Conservation (phyloP, 768 basidiomycete genomes). For the Rhizopogon sp. region DNA sequence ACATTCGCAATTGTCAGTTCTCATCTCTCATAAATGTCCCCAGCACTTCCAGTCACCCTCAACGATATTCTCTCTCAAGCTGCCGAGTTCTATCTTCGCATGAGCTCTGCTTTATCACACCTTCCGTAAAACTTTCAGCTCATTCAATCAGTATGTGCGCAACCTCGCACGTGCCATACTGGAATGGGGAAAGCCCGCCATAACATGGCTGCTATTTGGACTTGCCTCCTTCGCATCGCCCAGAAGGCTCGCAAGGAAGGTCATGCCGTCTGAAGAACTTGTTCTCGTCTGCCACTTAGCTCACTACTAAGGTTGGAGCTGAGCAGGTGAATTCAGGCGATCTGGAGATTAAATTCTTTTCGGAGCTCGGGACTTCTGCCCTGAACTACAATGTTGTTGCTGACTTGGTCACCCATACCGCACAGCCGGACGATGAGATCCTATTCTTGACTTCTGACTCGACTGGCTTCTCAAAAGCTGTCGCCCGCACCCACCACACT, state of each 20-base stretch:
- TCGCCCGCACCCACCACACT: slow-evolving; percentile 25
- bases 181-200: slow-evolving; percentile 4
- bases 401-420: neutral
- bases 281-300: slow-evolving; percentile 3
- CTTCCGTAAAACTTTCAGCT: slow-evolving; percentile 2
- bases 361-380: slow-evolving; percentile 2
- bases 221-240: slow-evolving; percentile 2
- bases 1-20: no score
- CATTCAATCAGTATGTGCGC: slow-evolving; percentile 3
- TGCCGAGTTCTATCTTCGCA: neutral
- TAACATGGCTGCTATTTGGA: slow-evolving; percentile 7
- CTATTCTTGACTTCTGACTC: slow-evolving; percentile 26
- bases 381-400: neutral
- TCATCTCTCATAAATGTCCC: neutral
- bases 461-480: slow-evolving; percentile 32
- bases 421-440: slow-evolving; percentile 3
- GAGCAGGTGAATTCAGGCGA: slow-evolving; percentile 3
- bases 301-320: slow-evolving; percentile 2
- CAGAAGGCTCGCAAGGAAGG: slow-evolving; percentile 6
- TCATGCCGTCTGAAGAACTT: slow-evolving; percentile 3
- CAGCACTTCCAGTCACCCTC: neutral
- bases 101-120: slow-evolving; percentile 4
- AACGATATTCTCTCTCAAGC: slow-evolving; percentile 4
- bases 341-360: slow-evolving; percentile 1
- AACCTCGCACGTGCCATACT: slow-evolving; percentile 3